Evolutionary conservation across 371 early-diverging fungal species (phyloP), one percentile per base, ranked within the genome.

Genomic region (Umbelopsis sp.): DNA sequence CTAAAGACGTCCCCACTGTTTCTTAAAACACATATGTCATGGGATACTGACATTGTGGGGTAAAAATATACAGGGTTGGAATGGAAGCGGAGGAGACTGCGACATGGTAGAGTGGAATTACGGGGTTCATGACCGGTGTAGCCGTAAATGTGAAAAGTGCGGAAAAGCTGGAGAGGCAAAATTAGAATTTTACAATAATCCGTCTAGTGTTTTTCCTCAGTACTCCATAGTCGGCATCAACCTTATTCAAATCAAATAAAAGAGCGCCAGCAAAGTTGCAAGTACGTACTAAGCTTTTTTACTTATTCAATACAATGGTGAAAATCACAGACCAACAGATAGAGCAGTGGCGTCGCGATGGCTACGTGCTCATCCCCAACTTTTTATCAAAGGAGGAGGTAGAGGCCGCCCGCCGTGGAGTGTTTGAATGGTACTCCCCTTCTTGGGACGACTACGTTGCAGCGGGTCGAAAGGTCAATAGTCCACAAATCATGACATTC

Each of bases 381-480:
- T 57, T 57, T 14, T 35, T 57, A 35, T 32, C 37, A 18, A 57
- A 57, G 29, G 57, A 57, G 29, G 57, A 57, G 29, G 32, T 32
- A 5, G 57, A 57, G n/a, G 57, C 57, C 1, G 57, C 57, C 16
- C 57, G 57, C 9, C 14, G 35, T 1, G 57, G 57, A 6, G 57
- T 57, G 9, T 57, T 57, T n/a, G 35, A 57, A 18, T 57, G 57
- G 57, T 57, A 37, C 14, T 57, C 57, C 10, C 57, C 57, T 11
- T 57, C 57, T 32, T 57, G 57, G 57, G 57, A 57, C 18, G 57
- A 57, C 0, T 57, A 57, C n/a, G 37, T 57, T 57, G 57, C 57
- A 18, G 57, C 57, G 0, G 57, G 57, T 16, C 57, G 57, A 12
- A 57, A 57, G 18, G 37, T 57, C 16, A 8, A 57, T 18, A 11